These are phyloP conservation scores for Didymella pinodella DNA, from an alignment of 2,329 filamentous ascomycete species.

Conservation along the genomic window DNA sequence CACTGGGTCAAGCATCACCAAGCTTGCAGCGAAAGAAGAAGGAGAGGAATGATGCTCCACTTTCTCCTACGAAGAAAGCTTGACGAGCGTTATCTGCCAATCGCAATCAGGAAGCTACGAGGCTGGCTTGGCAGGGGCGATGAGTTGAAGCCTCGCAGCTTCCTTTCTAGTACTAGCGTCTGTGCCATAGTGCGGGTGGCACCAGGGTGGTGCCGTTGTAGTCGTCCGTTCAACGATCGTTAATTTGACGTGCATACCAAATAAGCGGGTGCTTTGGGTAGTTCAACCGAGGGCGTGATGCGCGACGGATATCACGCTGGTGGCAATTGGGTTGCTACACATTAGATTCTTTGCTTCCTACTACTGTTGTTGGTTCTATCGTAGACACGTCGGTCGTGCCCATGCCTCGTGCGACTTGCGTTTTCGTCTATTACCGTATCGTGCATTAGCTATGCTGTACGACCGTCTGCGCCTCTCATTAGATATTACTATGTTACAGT, in stretches of 20 bases:
- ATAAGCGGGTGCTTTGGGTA: conserved; percentile 3
- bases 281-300: conserved; percentile 4
- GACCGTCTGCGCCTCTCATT: neutral
- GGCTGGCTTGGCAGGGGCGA: neutral
- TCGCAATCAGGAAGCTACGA: neutral
- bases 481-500: conserved; percentile 1
- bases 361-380: neutral
- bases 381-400: neutral
- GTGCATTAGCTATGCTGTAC: neutral
- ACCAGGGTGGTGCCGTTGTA: neutral
- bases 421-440: neutral
- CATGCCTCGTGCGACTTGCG: neutral
- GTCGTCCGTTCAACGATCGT: neutral
- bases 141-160: conserved; percentile 8
- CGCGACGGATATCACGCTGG: neutral
- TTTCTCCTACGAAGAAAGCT: conserved; percentile 16
- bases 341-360: neutral
- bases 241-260: conserved; percentile 7
- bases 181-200: conserved; percentile 3
- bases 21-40: conserved; percentile 9
- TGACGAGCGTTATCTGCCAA: conserved; percentile 20
- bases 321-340: neutral
- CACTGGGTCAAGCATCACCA: conserved; percentile 14
- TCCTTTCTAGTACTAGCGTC: conserved; percentile 20
- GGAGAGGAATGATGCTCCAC: conserved; percentile 6